phyloP scores from a whole-genome alignment of 164 flowering plant species.

The Tetracentron sinense region DNA sequence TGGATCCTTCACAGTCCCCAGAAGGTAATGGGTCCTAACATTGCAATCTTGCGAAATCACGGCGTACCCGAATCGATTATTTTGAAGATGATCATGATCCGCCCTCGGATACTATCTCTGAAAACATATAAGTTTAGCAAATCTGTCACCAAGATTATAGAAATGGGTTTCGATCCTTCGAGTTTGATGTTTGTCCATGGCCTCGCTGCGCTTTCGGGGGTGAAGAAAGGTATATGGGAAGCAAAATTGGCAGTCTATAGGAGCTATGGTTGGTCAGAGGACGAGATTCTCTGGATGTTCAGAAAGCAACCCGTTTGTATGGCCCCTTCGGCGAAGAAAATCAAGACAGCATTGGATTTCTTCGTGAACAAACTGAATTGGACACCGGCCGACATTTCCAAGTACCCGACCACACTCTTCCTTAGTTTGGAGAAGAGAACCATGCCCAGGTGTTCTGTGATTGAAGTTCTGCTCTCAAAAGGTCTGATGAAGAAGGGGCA shows the following conservation, averaged over 20 bases:
- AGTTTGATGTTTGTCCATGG: not conserved
- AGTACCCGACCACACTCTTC: not conserved
- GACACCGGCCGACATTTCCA: not conserved
- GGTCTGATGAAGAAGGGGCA: too few species aligned
- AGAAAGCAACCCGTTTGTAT: not conserved
- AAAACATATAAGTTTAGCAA: not conserved
- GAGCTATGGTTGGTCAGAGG: slow-evolving; percentile 6
- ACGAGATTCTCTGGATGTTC: not conserved
- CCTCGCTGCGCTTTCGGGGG: not conserved
- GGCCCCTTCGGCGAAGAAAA: not conserved
- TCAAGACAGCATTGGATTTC: not conserved
- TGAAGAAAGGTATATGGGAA: not conserved
- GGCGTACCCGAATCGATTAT: not conserved
- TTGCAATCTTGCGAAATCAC: not conserved
- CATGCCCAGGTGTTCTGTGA: too few species aligned
- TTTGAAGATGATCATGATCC: not conserved
- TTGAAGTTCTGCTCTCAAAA: too few species aligned
- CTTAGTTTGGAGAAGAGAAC: too few species aligned
- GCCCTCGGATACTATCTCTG: not conserved
- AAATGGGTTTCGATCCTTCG: slow-evolving; percentile 4
- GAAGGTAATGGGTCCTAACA: not conserved
- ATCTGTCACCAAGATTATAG: not conserved
- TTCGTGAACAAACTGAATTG: slow-evolving; percentile 1
- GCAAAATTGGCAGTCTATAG: not conserved
- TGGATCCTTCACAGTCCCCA: not conserved